phyloP scores from a whole-genome alignment of 2,329 filamentous ascomycete species.

The Sarocladium strictum region DNA sequence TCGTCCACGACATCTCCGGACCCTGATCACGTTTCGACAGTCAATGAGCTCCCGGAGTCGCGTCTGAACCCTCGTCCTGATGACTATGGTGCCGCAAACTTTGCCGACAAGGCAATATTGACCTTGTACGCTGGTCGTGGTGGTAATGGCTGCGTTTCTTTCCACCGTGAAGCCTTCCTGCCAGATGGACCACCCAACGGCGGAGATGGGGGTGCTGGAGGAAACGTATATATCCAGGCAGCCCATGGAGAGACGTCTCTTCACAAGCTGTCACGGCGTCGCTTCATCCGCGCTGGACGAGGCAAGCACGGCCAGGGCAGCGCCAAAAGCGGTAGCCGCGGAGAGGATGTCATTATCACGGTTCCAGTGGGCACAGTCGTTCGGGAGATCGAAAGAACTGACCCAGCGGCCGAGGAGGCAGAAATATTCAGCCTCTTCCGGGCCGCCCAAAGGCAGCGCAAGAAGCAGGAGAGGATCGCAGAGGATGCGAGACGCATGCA shows the following conservation, averaged over 20 bases:
- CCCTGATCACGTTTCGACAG: constrained; percentile 19
- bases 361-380: constrained; percentile 92
- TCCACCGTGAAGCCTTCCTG: constrained; percentile 85
- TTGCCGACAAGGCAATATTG: constrained; percentile 79
- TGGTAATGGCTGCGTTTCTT: constrained; percentile 90
- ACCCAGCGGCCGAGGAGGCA: constrained; percentile 66
- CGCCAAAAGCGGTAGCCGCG: constrained; percentile 66
- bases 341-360: constrained; percentile 80
- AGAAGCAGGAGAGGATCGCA: constrained; percentile 24
- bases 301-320: constrained; percentile 77
- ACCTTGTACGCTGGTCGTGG: constrained; percentile 74
- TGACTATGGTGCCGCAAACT: constrained; percentile 77
- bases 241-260: constrained; percentile 85
- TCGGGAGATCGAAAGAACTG: constrained; percentile 70
- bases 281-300: constrained; percentile 66
- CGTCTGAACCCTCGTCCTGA: constrained; percentile 77
- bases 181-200: constrained; percentile 88
- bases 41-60: constrained; percentile 37
- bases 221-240: constrained; percentile 91
- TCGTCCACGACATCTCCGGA: constrained; percentile 16
- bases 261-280: constrained; percentile 78
- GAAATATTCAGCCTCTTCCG: constrained; percentile 26
- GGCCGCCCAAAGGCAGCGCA: constrained; percentile 26
- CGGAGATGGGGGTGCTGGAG: constrained; percentile 86
- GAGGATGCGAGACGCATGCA: constrained; percentile 25